A percentile compares a stretch with the other conserved stretches of the same genome.
Conservation (phyloP, 2,329 filamentous ascomycete genomes). For the Fusarium sarcochroum region DNA sequence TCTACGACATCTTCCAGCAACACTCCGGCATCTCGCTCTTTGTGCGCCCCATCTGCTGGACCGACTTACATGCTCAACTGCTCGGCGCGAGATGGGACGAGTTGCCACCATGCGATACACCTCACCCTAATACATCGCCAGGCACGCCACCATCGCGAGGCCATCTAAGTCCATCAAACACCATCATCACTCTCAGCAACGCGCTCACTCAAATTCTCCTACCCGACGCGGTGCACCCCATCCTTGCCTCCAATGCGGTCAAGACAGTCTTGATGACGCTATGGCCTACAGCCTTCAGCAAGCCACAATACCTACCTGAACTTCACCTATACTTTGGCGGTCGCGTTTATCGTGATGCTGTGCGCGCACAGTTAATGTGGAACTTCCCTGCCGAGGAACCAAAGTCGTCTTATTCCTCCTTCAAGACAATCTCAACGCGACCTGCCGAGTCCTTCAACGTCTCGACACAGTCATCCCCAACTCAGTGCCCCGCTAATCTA, state of each 20-base stretch:
- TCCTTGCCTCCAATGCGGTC: slow-evolving; percentile 58
- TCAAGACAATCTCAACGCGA: slow-evolving; percentile 56
- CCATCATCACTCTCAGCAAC: slow-evolving; percentile 59
- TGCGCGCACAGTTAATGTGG: slow-evolving; percentile 67
- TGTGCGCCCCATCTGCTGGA: slow-evolving; percentile 69
- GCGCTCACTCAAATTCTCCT: slow-evolving; percentile 61
- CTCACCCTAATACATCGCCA: slow-evolving; percentile 54
- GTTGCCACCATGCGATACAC: slow-evolving; percentile 58
- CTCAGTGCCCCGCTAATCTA: slow-evolving; percentile 42
- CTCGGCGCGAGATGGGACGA: slow-evolving; percentile 63
- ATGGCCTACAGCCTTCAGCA: slow-evolving; percentile 57
- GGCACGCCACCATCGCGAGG: slow-evolving; percentile 55
- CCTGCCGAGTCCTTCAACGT: slow-evolving; percentile 50
- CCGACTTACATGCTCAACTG: slow-evolving; percentile 63
- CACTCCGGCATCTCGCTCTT: slow-evolving; percentile 64
- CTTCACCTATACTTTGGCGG: slow-evolving; percentile 65
- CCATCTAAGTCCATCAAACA: slow-evolving; percentile 57
- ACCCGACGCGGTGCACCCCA: slow-evolving; percentile 51
- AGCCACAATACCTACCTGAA: slow-evolving; percentile 54
- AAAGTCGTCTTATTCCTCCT: slow-evolving; percentile 50
- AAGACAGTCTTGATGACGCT: slow-evolving; percentile 61
- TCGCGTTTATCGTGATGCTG: slow-evolving; percentile 59
- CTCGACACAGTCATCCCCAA: slow-evolving; percentile 43
- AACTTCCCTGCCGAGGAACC: slow-evolving; percentile 52
- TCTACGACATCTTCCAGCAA: slow-evolving; percentile 66